These are phyloP conservation scores for Phycomyces blakesleeanus DNA, from an alignment of 192 early-diverging fungal species.

Conservation along the genomic window DNA sequence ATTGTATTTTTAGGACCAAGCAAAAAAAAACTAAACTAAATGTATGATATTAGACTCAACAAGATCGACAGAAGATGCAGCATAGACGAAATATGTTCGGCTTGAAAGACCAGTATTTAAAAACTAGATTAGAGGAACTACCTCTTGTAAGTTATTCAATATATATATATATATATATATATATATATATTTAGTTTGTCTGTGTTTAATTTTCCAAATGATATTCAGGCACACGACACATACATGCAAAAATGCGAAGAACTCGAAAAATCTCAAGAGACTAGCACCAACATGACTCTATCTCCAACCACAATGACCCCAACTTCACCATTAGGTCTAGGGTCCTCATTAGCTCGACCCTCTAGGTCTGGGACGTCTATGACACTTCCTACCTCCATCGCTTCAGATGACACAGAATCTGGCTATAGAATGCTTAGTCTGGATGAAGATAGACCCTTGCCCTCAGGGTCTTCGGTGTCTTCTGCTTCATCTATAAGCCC, in stretches of 20 bases:
- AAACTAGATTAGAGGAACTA: slow-evolving; percentile 3
- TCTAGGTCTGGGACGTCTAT: neutral
- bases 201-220: no score
- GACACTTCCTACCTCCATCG: neutral
- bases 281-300: neutral
- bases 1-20: neutral
- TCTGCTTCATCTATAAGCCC: slow-evolving; percentile 2
- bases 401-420: neutral
- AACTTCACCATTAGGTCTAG: neutral
- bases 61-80: slow-evolving; percentile 10
- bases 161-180: no score
- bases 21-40: neutral
- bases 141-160: slow-evolving; percentile 9
- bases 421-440: slow-evolving; percentile 9
- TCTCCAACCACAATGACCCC: neutral
- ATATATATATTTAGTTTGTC: no score
- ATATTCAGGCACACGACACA: slow-evolving; percentile 10
- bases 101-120: slow-evolving; percentile 16
- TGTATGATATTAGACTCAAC: slow-evolving; percentile 12
- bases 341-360: slow-evolving; percentile 10
- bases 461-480: no score
- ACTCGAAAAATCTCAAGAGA: slow-evolving; percentile 16
- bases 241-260: slow-evolving; percentile 26
- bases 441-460: slow-evolving; percentile 16
- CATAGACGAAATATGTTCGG: slow-evolving; percentile 11